These are phyloP conservation scores for Didymella segeticola DNA, from an alignment of 2,329 filamentous ascomycete species.

Conservation along the genomic window DNA sequence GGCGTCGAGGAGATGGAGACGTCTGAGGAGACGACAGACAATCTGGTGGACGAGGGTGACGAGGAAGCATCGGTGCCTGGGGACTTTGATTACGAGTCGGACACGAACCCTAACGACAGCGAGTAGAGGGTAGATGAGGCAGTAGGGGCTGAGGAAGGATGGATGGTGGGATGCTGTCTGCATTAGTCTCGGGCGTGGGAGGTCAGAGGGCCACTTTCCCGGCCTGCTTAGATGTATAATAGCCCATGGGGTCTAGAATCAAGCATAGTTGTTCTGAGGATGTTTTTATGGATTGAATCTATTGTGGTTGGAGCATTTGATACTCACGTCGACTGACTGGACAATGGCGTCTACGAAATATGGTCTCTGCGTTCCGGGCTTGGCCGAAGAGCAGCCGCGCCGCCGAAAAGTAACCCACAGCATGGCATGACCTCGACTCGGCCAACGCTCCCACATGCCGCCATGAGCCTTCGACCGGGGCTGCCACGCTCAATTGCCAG, in stretches of 20 bases:
- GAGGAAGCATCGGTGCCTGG: conserved; percentile 74
- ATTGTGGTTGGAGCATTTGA: conserved; percentile 1
- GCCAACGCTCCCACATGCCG: conserved; percentile 30
- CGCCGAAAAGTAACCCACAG: conserved; percentile 16
- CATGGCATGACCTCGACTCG: conserved; percentile 4
- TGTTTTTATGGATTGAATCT: background rate
- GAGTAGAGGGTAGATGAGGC: conserved; percentile 32
- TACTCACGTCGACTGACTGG: background rate
- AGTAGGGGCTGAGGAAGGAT: conserved; percentile 3
- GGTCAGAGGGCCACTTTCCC: conserved; percentile 37
- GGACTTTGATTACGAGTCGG: conserved; percentile 81
- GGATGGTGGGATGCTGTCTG: conserved; percentile 20
- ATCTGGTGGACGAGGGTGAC: conserved; percentile 84
- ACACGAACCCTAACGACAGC: conserved; percentile 60
- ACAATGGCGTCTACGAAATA: background rate
- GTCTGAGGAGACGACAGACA: conserved; percentile 56
- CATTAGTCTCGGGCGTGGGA: conserved; percentile 33
- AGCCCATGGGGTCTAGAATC: conserved; percentile 22
- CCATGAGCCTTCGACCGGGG: conserved; percentile 48
- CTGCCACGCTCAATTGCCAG: conserved; percentile 37
- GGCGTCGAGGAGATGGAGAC: conserved; percentile 52
- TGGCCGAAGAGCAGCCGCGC: conserved; percentile 9
- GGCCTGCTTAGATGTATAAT: conserved; percentile 41
- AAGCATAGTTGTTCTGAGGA: conserved; percentile 8
- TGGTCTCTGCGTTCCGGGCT: conserved; percentile 10